These are phyloP conservation scores for Trichoderma afroharzianum DNA, from an alignment of 2,329 filamentous ascomycete genomes.

Conservation along the genomic window DNA sequence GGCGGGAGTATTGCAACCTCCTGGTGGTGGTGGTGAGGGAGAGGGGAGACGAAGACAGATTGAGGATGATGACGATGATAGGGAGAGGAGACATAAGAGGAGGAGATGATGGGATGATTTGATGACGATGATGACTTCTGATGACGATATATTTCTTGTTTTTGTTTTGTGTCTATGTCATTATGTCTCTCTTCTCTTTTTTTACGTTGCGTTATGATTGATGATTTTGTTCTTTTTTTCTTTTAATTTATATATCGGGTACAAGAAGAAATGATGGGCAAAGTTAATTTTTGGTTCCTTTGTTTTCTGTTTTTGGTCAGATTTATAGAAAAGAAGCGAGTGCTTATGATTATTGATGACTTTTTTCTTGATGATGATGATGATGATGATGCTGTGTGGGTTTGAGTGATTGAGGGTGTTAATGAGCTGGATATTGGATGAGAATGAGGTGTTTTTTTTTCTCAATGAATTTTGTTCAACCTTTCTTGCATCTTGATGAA, in stretches of 20 bases:
- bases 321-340: conserved; percentile 6
- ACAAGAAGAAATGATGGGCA: background rate
- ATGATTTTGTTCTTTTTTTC: background rate
- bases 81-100: conserved; percentile 4
- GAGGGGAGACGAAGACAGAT: background rate
- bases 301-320: background rate
- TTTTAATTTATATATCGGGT: background rate
- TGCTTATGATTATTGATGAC: background rate
- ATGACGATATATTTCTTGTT: background rate
- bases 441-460: background rate
- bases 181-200: background rate
- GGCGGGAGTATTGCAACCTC: background rate
- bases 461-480: background rate
- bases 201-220: background rate
- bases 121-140: conserved; percentile 9
- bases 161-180: background rate
- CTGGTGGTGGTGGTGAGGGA: background rate
- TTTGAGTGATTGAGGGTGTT: background rate
- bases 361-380: background rate
- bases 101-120: conserved; percentile 4
- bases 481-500: background rate
- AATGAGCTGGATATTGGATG: background rate
- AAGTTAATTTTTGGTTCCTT: background rate
- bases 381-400: background rate
- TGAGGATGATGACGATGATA: background rate